Percentiles rank a stretch among this genome's conserved stretches.
phyloP scores from a whole-genome alignment of 495 filamentous ascomycete species.

The Geopyxis carbonaria region DNA sequence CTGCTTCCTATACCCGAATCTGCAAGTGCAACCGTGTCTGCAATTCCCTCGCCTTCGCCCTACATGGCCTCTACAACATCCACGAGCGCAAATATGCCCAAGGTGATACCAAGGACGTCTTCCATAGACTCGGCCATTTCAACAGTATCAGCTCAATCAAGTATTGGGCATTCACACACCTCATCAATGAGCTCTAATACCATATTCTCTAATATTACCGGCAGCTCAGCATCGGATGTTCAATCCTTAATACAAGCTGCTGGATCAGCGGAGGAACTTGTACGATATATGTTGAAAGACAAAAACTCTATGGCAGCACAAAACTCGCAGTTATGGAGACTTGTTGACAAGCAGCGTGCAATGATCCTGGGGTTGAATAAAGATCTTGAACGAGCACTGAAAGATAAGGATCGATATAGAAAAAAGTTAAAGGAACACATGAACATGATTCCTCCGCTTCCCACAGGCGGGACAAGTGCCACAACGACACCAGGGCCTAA shows the following conservation, averaged over 20 bases:
- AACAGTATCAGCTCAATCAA: constrained; percentile 2
- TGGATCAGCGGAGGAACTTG: constrained; percentile 76
- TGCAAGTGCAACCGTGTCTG: neutral
- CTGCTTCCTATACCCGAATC: constrained; percentile 19
- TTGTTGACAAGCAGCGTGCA: constrained; percentile 89
- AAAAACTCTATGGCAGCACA: constrained; percentile 76
- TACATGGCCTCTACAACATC: neutral
- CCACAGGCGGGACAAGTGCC: constrained; percentile 24
- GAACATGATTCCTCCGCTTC: constrained; percentile 33
- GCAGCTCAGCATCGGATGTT: constrained; percentile 39
- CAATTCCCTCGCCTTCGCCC: constrained; percentile 1
- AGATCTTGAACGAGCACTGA: constrained; percentile 76
- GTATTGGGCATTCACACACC: constrained; percentile 29
- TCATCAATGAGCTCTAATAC: constrained; percentile 41
- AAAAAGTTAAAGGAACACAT: constrained; percentile 72
- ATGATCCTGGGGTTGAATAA: constrained; percentile 90
- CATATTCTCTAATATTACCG: constrained; percentile 40
- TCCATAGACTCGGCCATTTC: constrained; percentile 94
- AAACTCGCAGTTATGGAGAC: constrained; percentile 81
- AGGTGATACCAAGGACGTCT: neutral
- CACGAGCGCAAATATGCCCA: neutral
- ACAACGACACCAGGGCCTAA: constrained; percentile 18
- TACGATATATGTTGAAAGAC: constrained; percentile 75
- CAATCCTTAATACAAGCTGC: constrained; percentile 59
- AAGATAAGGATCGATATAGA: constrained; percentile 87